Evolutionary conservation across 345 rosid genomes (phyloP), one percentile per base, ranked within the genome.

Genomic region (Lepidium africanum): DNA sequence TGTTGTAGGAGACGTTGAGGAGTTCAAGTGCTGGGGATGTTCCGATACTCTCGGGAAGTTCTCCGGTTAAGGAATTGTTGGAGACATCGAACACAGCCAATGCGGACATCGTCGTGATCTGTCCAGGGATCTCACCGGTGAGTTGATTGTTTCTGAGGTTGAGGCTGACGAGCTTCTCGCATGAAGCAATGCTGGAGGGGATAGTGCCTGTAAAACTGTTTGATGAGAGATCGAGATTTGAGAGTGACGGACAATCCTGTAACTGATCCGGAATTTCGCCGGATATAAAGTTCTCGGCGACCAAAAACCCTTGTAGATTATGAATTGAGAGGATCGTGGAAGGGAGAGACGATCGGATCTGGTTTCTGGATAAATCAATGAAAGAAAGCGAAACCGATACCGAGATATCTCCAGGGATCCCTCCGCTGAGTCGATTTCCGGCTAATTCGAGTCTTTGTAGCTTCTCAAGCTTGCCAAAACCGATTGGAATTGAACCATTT

Each of bases 231-330:
- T 93, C 98, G 48, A 93, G 88, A 61, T 67, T 78, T 4, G 90
- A 79, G 46, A 93, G 97, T 2, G 94, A 78, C 75, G 97, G 97
- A 67, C 92, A 87, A 70, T 87, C 98, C 78, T 93, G 98, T 77
- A 90, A 90, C 64, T 83, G 92, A 41, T 85, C 92, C 0, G 98
- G 98, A 58, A 93, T 62, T 74, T 87, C 90, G n/a, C 97, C 98
- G 52, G 67, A 73, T 46, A 93, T 69, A 33, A 75, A 73, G 40
- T 90, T 93, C 23, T 74, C 83, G 9, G 96, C 77, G 50, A 85
- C 87, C 10, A 82, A 65, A 54, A 93, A 90, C 39, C 78, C 79
- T 37, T 93, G 96, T 0, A 90, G 88, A 39, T 73, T 93, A 21
- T 89, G 86, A 32, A 88, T 82, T 7, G 98, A 84, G 63, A 93